phyloP scores from a whole-genome alignment of 2,329 filamentous ascomycete genomes.

The Canariomyces notabilis region DNA sequence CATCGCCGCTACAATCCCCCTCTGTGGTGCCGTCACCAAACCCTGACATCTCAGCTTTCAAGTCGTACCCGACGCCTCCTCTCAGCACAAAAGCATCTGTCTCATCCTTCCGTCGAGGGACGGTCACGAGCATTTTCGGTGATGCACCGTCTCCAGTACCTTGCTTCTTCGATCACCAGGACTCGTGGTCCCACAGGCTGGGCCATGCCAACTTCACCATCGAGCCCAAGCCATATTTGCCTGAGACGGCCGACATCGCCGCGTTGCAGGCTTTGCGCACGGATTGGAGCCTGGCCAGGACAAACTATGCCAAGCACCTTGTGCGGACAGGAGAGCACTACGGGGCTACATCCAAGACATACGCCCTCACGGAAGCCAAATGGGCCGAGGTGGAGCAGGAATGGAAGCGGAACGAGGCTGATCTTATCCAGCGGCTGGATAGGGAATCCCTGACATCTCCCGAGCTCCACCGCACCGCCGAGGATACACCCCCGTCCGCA shows the following conservation, averaged over 20 bases:
- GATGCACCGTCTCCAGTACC: constrained; percentile 53
- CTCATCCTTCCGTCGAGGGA: constrained; percentile 63
- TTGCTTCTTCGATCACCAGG: constrained; percentile 62
- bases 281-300: constrained; percentile 78
- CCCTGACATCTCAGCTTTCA: constrained; percentile 36
- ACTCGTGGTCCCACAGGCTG: constrained; percentile 78
- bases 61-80: constrained; percentile 57
- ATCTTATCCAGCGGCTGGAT: constrained; percentile 52
- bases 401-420: constrained; percentile 69
- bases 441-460: constrained; percentile 23
- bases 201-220: constrained; percentile 95
- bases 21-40: constrained; percentile 52
- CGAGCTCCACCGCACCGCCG: constrained; percentile 37
- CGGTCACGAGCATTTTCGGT: constrained; percentile 36
- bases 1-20: constrained; percentile 84
- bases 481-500: constrained; percentile 55
- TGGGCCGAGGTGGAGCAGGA: constrained; percentile 73
- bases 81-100: constrained; percentile 73
- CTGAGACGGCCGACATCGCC: constrained; percentile 55
- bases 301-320: constrained; percentile 85
- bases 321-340: constrained; percentile 87
- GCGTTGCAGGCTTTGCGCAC: constrained; percentile 58
- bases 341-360: constrained; percentile 82
- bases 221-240: constrained; percentile 71
- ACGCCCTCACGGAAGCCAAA: constrained; percentile 78